Conservation (phyloP, 2,329 filamentous ascomycete genomes). For the Lecanicillium sp. region DNA sequence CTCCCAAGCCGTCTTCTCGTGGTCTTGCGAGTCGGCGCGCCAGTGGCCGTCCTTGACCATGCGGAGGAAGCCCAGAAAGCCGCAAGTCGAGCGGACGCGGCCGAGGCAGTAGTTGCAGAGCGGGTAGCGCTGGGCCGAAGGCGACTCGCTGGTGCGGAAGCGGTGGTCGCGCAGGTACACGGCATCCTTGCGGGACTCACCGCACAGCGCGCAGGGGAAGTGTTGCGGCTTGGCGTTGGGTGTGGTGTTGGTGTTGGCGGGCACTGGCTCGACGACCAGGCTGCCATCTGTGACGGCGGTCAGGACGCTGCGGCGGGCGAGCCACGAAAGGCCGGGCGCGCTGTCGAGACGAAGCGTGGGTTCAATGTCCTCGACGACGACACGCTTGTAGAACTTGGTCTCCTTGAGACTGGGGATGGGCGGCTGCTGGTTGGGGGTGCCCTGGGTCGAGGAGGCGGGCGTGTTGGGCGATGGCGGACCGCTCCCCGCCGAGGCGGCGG, state of each 20-base stretch:
- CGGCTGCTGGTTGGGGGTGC: constrained; percentile 30
- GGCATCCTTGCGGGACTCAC: constrained; percentile 68
- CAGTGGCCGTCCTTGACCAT: constrained; percentile 92
- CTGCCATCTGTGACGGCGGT: constrained; percentile 78
- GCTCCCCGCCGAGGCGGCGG: constrained; percentile 40
- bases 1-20: constrained; percentile 87
- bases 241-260: constrained; percentile 48
- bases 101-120: constrained; percentile 83
- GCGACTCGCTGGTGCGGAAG: constrained; percentile 82
- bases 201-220: constrained; percentile 79
- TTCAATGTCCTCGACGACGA: constrained; percentile 84
- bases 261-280: constrained; percentile 83
- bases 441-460: constrained; percentile 44
- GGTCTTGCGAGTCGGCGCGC: constrained; percentile 74
- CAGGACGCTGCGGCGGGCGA: constrained; percentile 79
- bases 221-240: constrained; percentile 46
- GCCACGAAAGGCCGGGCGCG: constrained; percentile 88
- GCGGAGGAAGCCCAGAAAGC: constrained; percentile 84
- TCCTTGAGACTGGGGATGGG: constrained; percentile 68
- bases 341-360: constrained; percentile 85
- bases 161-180: constrained; percentile 73
- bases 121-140: constrained; percentile 81
- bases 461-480: constrained; percentile 55
- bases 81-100: constrained; percentile 80
- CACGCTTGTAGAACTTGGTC: constrained; percentile 89